Percentiles rank a stretch among this genome's conserved stretches.
Evolutionary conservation across 2,329 filamentous ascomycete species (phyloP).

Genomic region (Exophiala xenobiotica): DNA sequence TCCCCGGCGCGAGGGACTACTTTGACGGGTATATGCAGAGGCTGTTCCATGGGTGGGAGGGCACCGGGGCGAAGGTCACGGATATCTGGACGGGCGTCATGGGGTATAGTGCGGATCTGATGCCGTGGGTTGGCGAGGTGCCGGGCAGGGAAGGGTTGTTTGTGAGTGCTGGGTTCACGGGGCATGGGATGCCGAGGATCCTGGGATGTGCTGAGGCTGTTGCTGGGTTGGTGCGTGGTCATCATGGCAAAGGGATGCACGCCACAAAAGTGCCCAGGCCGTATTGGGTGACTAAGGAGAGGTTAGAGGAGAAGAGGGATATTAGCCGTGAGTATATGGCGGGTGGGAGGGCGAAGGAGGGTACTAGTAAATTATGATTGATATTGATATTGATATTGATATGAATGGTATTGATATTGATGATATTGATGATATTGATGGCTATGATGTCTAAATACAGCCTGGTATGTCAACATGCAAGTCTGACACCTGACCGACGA

Average conservation of each 20-base stretch:
- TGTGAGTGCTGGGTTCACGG: constrained; percentile 62
- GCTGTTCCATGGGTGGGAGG: constrained; percentile 40
- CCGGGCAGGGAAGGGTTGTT: constrained; percentile 51
- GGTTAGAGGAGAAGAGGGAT: constrained; percentile 26
- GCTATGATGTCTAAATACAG: too few relatives aligned
- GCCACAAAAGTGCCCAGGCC: constrained; percentile 35
- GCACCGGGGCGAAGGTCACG: constrained; percentile 35
- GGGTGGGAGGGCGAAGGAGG: constrained; percentile 11
- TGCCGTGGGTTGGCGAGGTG: constrained; percentile 54
- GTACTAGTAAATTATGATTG: neutral
- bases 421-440: too few relatives aligned
- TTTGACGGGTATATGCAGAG: constrained; percentile 42
- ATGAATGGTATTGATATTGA: too few relatives aligned
- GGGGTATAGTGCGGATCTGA: constrained; percentile 52
- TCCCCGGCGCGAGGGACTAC: constrained; percentile 40
- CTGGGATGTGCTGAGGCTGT: constrained; percentile 57
- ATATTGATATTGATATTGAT: too few relatives aligned
- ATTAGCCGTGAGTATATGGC: constrained; percentile 24
- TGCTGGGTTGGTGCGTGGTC: constrained; percentile 37
- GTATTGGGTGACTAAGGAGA: constrained; percentile 36
- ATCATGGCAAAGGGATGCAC: constrained; percentile 26
- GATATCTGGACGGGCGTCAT: constrained; percentile 51
- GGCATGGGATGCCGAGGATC: constrained; percentile 66
- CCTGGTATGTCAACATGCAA: too few relatives aligned
- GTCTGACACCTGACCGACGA: too few relatives aligned